A percentile compares a stretch with the other conserved stretches of the same genome.
Conservation (phyloP, 2,329 filamentous ascomycete species). For the Akanthomyces uredinophilus region DNA sequence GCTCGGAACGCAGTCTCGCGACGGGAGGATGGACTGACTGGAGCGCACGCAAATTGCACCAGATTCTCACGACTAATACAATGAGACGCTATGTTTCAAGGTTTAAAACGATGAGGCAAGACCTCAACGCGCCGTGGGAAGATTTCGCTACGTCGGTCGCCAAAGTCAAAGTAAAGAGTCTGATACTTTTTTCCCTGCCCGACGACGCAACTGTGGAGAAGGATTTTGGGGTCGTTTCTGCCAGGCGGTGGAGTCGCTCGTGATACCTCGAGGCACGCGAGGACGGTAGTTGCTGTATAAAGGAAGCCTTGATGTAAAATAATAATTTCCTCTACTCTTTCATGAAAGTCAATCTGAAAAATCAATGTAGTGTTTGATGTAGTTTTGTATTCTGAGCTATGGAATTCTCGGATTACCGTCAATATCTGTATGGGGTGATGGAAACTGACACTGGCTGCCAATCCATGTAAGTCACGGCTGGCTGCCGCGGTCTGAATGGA, state of each 20-base stretch:
- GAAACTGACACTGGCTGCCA: background rate
- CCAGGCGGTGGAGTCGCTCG: slow-evolving; percentile 7
- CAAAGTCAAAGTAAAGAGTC: background rate
- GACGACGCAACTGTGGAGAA: background rate
- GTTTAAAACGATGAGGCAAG: no score
- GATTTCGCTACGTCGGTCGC: background rate
- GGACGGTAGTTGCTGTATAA: background rate
- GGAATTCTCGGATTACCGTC: background rate
- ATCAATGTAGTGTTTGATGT: background rate
- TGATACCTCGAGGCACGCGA: background rate
- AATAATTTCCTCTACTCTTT: background rate
- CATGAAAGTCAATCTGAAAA: background rate
- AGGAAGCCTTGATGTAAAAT: background rate
- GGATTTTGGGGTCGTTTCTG: background rate
- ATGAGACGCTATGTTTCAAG: background rate
- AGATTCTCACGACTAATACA: background rate
- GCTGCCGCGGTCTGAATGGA: background rate
- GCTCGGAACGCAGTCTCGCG: background rate
- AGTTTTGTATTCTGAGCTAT: background rate
- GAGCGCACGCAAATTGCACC: background rate
- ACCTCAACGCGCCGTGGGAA: background rate
- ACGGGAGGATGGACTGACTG: background rate
- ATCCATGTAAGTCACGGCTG: background rate
- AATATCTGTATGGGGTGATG: background rate
- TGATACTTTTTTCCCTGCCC: background rate